A percentile compares a stretch with the other conserved stretches of the same genome.
These are phyloP conservation scores for Suillus tomentosus DNA, from an alignment of 768 basidiomycete species.

Conservation along the genomic window DNA sequence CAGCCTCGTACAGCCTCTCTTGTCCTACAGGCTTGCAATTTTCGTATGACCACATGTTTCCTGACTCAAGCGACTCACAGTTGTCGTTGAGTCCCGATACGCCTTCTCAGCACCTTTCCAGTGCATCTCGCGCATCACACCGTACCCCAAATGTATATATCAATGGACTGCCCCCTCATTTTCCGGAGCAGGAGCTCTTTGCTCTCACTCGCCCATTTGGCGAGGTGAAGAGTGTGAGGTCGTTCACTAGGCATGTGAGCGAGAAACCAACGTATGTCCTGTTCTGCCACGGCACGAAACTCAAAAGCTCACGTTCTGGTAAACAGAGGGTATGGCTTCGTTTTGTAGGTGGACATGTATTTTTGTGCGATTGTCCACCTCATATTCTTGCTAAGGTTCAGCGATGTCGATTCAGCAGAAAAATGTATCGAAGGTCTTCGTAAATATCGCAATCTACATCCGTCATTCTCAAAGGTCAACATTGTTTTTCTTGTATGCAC, in stretches of 20 bases:
- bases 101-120: constrained; percentile 18
- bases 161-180: constrained; percentile 84
- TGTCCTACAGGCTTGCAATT: constrained; percentile 17
- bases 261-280: constrained; percentile 57
- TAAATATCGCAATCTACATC: constrained; percentile 76
- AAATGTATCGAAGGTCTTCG: constrained; percentile 72
- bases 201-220: constrained; percentile 75
- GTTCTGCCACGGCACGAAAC: constrained; percentile 18
- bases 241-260: constrained; percentile 81
- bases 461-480: constrained; percentile 80
- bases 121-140: constrained; percentile 16
- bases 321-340: constrained; percentile 75
- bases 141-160: constrained; percentile 82
- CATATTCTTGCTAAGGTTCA: constrained; percentile 52
- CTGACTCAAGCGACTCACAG: constrained; percentile 18
- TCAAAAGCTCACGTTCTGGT: constrained; percentile 14
- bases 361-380: constrained; percentile 10
- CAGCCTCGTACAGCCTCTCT: constrained; percentile 31
- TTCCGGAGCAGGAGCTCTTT: constrained; percentile 77
- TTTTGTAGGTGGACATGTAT: constrained; percentile 55
- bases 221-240: constrained; percentile 72
- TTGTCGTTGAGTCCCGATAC: constrained; percentile 17
- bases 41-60: constrained; percentile 16
- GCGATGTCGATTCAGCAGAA: constrained; percentile 65
- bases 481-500: constrained; percentile 1